Percentiles rank a stretch among this genome's conserved stretches.
Conservation (phyloP, 805 yeast genomes). For the Barnettozyma pratensis region DNA sequence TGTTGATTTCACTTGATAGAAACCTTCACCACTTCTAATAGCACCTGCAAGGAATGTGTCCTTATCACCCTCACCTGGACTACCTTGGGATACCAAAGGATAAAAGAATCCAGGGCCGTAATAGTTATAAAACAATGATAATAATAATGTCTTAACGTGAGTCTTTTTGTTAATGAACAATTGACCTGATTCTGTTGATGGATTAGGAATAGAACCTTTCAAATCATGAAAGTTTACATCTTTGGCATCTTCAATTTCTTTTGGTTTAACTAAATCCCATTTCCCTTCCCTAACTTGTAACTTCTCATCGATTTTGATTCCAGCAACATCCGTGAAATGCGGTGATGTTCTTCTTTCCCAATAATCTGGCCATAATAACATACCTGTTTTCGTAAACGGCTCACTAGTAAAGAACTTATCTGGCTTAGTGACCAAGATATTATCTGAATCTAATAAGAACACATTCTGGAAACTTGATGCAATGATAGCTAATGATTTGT, state of each 20-base stretch:
- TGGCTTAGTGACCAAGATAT: slow-evolving; percentile 59
- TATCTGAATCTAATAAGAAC: slow-evolving; percentile 70
- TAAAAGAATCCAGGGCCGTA: slow-evolving; percentile 62
- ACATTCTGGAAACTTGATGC: slow-evolving; percentile 71
- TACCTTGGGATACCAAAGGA: slow-evolving; percentile 64
- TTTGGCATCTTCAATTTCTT: slow-evolving; percentile 11
- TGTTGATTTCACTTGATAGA: slow-evolving; percentile 2
- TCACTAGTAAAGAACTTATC: slow-evolving; percentile 48
- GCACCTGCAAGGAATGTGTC: slow-evolving; percentile 63
- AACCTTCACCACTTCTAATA: neutral
- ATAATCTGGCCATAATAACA: slow-evolving; percentile 74
- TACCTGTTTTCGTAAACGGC: slow-evolving; percentile 44
- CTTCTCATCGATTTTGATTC: slow-evolving; percentile 36
- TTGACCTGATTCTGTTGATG: slow-evolving; percentile 67
- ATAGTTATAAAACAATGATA: slow-evolving; percentile 59
- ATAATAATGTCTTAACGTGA: slow-evolving; percentile 52
- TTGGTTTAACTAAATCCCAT: slow-evolving; percentile 31
- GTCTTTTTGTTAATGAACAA: slow-evolving; percentile 50
- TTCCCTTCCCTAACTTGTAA: slow-evolving; percentile 20
- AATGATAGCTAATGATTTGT: slow-evolving; percentile 63
- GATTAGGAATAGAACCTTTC: slow-evolving; percentile 57
- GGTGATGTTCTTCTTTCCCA: slow-evolving; percentile 82
- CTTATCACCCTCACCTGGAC: slow-evolving; percentile 74
- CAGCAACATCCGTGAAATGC: slow-evolving; percentile 59
- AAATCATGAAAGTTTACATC: slow-evolving; percentile 49